Evolutionary conservation across 1,284 basidiomycete genomes (phyloP).

Genomic region (Trametes sp.): DNA sequence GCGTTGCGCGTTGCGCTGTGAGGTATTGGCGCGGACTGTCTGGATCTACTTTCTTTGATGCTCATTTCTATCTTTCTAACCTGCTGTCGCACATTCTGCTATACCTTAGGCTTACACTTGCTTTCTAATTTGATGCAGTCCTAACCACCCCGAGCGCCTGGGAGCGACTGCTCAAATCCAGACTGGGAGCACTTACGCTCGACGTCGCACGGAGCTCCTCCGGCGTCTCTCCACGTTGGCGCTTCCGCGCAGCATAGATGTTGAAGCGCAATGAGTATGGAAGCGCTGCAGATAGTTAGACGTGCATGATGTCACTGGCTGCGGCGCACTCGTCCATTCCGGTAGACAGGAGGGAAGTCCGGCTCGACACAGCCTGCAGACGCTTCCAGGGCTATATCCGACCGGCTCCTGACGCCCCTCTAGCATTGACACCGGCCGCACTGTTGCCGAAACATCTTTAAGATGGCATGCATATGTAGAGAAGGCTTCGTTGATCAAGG

Average conservation of each 20-base stretch:
- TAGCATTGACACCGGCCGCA: background rate
- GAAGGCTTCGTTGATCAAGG: background rate
- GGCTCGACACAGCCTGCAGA: background rate
- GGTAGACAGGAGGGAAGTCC: background rate
- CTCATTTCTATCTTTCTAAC: background rate
- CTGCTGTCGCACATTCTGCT: background rate
- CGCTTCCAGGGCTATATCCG: constrained; percentile 5
- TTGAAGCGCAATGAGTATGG: no score
- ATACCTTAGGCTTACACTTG: background rate
- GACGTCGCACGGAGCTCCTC: no score
- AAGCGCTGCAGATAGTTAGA: no score
- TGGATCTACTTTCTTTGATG: background rate
- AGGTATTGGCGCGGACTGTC: background rate
- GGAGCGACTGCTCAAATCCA: no score
- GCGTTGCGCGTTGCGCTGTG: background rate
- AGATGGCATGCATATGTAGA: background rate
- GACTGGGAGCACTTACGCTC: background rate
- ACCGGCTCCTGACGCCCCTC: background rate
- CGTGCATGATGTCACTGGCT: background rate
- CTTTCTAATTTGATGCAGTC: background rate
- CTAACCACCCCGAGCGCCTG: no score
- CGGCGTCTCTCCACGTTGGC: no score
- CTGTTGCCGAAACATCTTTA: background rate
- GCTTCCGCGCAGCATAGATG: no score
- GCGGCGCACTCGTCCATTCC: background rate